Base-by-base conservation (phyloP, 2,329 filamentous ascomycete species). In the Atkinsonella texensis region DNA sequence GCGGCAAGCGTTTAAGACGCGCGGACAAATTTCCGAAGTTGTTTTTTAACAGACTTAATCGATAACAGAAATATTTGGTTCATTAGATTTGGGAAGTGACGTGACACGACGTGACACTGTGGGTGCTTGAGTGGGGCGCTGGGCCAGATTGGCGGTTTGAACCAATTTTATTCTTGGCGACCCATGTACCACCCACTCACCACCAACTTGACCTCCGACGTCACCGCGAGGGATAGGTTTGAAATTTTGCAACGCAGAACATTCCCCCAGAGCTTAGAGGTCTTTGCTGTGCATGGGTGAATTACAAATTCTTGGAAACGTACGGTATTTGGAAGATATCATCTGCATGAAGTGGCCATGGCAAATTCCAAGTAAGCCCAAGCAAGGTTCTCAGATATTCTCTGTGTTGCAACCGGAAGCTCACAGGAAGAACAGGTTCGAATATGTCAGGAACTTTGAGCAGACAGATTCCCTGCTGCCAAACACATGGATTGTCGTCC, bases 401-500 rank as follows among this genome's bases (percentile, higher is more conserved):
- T 46, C 33, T 45, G 17, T 35, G 6, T 32, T 28, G 49, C n/a
- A 8, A n/a, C 28, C 28, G n/a, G 48, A 31, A 31, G 33, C 43
- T 53, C 18, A 55, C 49, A 38, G 38, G 23, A 45, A 32, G 50
- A 4, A 6, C 46, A 95, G 88, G 69, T 97, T 89, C 65, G 90
- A 95, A 71, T 98, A 98, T 68, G 91, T 97, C 56, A 88, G 87
- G 65, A 70, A 74, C 46, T 97, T 97, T 63, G 93, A 98, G 74
- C 86, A 86, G 63, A 72, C 83, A 7, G 89, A 96, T 63, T 70
- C 70, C 46, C 72, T 98, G 41, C 76, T 97, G 20, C 88, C 84
- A 50, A 95, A 94, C 64, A 97, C 91, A 28, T 98, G 90, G 89
- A 85, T 97, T 52, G 89, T 97, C 18, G 83, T 98, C 52, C 84